phyloP scores from a whole-genome alignment of 495 filamentous ascomycete genomes.

The Xylaria telfairii region DNA sequence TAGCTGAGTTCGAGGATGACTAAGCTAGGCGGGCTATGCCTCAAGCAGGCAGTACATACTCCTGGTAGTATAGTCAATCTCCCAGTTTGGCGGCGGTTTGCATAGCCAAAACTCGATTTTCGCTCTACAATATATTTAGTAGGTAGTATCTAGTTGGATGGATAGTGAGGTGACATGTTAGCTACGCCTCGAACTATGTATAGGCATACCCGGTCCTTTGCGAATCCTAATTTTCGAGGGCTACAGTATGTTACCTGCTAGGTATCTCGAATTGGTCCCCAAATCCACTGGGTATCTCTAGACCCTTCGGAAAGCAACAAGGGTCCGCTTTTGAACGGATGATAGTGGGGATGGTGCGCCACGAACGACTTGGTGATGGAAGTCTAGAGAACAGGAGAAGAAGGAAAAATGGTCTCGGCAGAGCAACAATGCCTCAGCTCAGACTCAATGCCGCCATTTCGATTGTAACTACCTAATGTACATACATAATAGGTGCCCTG shows the following conservation, averaged over 20 bases:
- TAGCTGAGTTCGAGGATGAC: neutral
- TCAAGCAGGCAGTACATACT: no score
- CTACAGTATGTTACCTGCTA: neutral
- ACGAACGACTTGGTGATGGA: slow-evolving; percentile 30
- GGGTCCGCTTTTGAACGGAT: slow-evolving; percentile 34
- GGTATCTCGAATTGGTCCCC: neutral
- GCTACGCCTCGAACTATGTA: neutral
- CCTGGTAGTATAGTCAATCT: neutral
- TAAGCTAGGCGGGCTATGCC: neutral
- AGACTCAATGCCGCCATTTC: slow-evolving; percentile 9
- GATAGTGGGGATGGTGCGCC: slow-evolving; percentile 33
- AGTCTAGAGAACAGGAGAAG: slow-evolving; percentile 36
- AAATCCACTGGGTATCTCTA: slow-evolving; percentile 2
- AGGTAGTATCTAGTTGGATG: neutral
- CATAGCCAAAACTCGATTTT: neutral
- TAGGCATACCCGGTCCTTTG: neutral
- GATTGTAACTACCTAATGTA: neutral
- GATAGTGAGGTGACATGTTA: neutral
- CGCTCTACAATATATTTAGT: neutral
- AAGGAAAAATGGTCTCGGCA: neutral
- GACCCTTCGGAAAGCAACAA: slow-evolving; percentile 20
- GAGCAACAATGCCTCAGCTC: slow-evolving; percentile 2
- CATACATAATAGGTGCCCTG: neutral
- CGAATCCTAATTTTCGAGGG: neutral
- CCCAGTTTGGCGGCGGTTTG: neutral